Evolutionary conservation across 2,329 filamentous ascomycete species (phyloP).

Genomic region (Penicillium sp.): DNA sequence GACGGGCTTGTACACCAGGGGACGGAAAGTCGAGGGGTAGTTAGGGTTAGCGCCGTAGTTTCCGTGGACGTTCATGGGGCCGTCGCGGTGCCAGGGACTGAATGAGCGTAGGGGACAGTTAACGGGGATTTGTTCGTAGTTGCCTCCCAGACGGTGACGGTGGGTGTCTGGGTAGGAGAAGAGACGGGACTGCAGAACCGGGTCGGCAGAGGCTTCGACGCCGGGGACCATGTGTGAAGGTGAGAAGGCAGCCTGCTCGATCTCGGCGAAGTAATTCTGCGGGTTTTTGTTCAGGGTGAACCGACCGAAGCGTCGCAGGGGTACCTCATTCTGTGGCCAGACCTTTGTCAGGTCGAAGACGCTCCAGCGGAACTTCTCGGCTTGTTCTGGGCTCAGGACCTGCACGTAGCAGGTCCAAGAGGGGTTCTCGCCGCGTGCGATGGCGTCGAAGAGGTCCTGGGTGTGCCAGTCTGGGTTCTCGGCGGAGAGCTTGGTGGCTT

Average conservation of each 20-base stretch:
- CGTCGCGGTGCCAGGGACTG: conserved; percentile 70
- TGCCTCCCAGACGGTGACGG: conserved; percentile 61
- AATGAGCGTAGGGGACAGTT: conserved; percentile 55
- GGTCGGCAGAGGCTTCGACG: conserved; percentile 67
- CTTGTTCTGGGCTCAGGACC: conserved; percentile 60
- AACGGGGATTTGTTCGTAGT: conserved; percentile 64
- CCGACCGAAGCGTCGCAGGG: conserved; percentile 60
- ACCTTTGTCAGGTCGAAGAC: conserved; percentile 69
- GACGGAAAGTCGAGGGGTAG: conserved; percentile 48
- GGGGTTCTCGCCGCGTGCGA: conserved; percentile 60
- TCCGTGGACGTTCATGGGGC: conserved; percentile 64
- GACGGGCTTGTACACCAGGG: conserved; percentile 38
- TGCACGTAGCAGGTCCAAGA: conserved; percentile 66
- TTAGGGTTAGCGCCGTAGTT: conserved; percentile 62
- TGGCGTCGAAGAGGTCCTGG: conserved; percentile 64
- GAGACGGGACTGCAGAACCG: conserved; percentile 66
- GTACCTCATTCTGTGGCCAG: conserved; percentile 64
- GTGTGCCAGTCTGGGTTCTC: conserved; percentile 63
- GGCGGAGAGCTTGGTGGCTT: conserved; percentile 54
- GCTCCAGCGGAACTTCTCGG: conserved; percentile 61
- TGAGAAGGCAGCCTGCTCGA: conserved; percentile 69
- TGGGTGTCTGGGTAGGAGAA: conserved; percentile 71
- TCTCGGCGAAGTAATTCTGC: conserved; percentile 68
- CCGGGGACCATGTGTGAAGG: conserved; percentile 66
- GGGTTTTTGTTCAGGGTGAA: conserved; percentile 65